Base-by-base conservation (phyloP, 306 rosid genomes). In the Hippophae gyantsensis region DNA sequence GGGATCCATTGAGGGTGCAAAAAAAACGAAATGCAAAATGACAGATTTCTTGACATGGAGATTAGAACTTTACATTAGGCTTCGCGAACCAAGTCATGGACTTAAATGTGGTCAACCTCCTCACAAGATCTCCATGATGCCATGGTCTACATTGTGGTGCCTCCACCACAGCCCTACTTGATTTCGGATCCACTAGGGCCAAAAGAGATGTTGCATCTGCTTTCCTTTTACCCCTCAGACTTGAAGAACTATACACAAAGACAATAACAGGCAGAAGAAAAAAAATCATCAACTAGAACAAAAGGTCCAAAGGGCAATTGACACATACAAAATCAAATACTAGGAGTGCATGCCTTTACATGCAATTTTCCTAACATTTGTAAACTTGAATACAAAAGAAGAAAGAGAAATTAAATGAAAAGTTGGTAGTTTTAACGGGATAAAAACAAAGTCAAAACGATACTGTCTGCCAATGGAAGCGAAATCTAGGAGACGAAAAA, bases 71-170 rank as follows among this genome's bases (percentile, higher is more conserved):
- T 57, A 90, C 98, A 95, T 87, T 75, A 12, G 95, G 96, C 77
- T 87, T 92, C 27, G 96, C 98, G 75, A 92, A 92, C 98, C 96
- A 92, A 4, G 88, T 83, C 65, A 92, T 92, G n/a, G 98, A 85
- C 74, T 85, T 92, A 82, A 92, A 87, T 65, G 96, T 85, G 43
- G 88, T 73, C 61, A 85, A 63, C 80, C 96, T 87, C 67, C 62
- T 81, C 82, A 80, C 71, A 55, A 85, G 86, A 58, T 92, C 98
- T 47, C 81, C 83, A 27, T 95, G 96, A 76, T 87, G 82, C 98
- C 98, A 92, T 5, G 98, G 98, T 62, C 96, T 76, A 67, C 96
- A 87, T 12, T 79, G 40, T 5, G 85, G 80, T 41, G 78, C 70
- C 62, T 62, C 72, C 13, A 6, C 82, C 38, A 66, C 66, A 48